These are phyloP conservation scores for Delphinella strobiligena DNA, from an alignment of 2,329 filamentous ascomycete genomes.

Conservation along the genomic window DNA sequence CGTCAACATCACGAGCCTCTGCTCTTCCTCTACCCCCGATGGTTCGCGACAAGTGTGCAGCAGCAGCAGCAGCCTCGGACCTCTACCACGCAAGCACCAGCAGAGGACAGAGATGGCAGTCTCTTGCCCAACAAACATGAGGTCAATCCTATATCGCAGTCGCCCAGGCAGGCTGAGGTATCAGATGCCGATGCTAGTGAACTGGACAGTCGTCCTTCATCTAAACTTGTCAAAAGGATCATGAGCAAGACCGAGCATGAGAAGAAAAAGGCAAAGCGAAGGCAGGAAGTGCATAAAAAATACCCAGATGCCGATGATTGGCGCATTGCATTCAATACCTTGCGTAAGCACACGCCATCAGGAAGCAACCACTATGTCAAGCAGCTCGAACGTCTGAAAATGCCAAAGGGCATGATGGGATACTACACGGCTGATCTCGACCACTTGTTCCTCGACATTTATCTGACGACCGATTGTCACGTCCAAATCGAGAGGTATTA, in stretches of 20 bases:
- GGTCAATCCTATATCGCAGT: neutral
- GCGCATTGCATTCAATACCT: slow-evolving; percentile 1
- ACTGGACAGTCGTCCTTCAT: too few relatives aligned
- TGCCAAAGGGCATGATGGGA: slow-evolving; percentile 7
- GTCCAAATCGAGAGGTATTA: slow-evolving; percentile 1
- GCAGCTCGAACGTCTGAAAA: slow-evolving; percentile 2
- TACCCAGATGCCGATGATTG: slow-evolving; percentile 3
- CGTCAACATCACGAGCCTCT: neutral
- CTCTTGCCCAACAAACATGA: neutral
- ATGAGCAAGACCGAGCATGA: neutral
- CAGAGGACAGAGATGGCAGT: neutral
- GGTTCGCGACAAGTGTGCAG: neutral
- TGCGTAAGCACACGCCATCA: slow-evolving; percentile 1
- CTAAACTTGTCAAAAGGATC: too few relatives aligned
- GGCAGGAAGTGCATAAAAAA: slow-evolving; percentile 1
- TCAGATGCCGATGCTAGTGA: too few relatives aligned
- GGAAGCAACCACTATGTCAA: slow-evolving; percentile 4
- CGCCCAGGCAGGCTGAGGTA: neutral
- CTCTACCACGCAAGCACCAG: neutral
- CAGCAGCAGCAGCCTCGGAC: neutral
- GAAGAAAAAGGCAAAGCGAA: slow-evolving; percentile 1
- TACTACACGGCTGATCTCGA: slow-evolving; percentile 4
- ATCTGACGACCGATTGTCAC: slow-evolving; percentile 6
- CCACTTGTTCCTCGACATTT: slow-evolving; percentile 4
- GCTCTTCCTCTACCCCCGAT: slow-evolving; percentile 4